A percentile compares a stretch with the other conserved stretches of the same genome.
These are phyloP conservation scores for Aplosporella prunicola DNA, from an alignment of 2,329 filamentous ascomycete genomes.

Conservation along the genomic window DNA sequence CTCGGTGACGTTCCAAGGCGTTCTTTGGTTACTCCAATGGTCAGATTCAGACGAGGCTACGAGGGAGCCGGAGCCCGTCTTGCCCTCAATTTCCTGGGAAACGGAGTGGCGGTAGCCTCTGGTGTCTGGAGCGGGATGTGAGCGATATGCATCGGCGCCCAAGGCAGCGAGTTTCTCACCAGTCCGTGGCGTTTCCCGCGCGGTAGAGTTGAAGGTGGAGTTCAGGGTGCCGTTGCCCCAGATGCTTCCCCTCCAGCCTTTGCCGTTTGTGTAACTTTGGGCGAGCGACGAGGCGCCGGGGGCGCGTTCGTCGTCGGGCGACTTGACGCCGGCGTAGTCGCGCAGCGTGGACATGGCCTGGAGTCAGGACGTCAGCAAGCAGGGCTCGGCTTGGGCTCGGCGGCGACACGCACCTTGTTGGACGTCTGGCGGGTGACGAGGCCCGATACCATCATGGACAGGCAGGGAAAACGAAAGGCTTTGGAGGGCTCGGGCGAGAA, in stretches of 20 bases:
- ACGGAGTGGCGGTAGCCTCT: slow-evolving; percentile 17
- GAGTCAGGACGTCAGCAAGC: background rate
- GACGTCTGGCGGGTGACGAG: slow-evolving; percentile 10
- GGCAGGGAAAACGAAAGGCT: background rate
- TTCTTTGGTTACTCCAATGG: slow-evolving; percentile 46
- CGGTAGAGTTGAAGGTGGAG: slow-evolving; percentile 20
- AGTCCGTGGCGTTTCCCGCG: slow-evolving; percentile 26
- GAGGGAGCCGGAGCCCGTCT: slow-evolving; percentile 61
- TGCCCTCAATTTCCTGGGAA: slow-evolving; percentile 38
- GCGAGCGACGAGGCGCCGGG: slow-evolving; percentile 12
- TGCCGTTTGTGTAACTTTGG: slow-evolving; percentile 11
- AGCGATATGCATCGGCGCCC: slow-evolving; percentile 2
- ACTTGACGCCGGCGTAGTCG: slow-evolving; percentile 6
- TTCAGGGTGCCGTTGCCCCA: slow-evolving; percentile 24
- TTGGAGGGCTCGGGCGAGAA: slow-evolving; percentile 3
- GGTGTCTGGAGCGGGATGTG: background rate
- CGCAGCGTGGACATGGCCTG: slow-evolving; percentile 10
- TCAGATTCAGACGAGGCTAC: slow-evolving; percentile 61
- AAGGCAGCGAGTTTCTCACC: slow-evolving; percentile 16
- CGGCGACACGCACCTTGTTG: slow-evolving; percentile 8
- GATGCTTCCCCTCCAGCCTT: slow-evolving; percentile 25
- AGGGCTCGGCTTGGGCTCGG: background rate
- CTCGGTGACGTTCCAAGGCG: slow-evolving; percentile 51
- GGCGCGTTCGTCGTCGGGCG: slow-evolving; percentile 8
- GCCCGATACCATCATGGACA: slow-evolving; percentile 10